Percentiles rank a stretch among this genome's conserved stretches.
These are phyloP conservation scores for Ailanthus altissimus DNA, from an alignment of 345 rosid species.

Conservation along the genomic window DNA sequence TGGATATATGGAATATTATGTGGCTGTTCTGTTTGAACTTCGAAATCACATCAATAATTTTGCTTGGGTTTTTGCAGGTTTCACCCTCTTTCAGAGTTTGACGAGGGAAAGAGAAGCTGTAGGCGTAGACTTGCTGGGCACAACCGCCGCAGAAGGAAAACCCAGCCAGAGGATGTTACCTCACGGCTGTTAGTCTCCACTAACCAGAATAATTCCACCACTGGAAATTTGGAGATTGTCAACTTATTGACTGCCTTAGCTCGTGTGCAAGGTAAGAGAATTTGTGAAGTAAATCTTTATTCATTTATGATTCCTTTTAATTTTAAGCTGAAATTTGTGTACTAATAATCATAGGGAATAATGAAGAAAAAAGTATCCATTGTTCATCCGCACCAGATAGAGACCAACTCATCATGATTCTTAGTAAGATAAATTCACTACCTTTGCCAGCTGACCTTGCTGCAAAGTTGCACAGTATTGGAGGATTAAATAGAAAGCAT, in stretches of 20 bases:
- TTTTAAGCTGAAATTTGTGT: conserved; percentile 20
- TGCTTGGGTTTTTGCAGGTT: conserved; percentile 45
- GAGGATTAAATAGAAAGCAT: conserved; percentile 46
- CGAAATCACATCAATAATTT: neutral
- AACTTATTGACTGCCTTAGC: conserved; percentile 68
- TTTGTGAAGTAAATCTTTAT: conserved; percentile 4
- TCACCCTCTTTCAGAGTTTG: conserved; percentile 80
- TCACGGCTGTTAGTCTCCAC: conserved; percentile 53
- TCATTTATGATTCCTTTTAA: neutral
- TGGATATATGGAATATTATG: neutral
- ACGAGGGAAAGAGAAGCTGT: conserved; percentile 88
- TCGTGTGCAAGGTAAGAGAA: conserved; percentile 62
- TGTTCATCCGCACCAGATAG: conserved; percentile 49
- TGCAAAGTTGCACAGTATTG: conserved; percentile 56
- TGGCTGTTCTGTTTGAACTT: neutral
- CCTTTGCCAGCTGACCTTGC: conserved; percentile 74
- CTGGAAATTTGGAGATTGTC: conserved; percentile 59
- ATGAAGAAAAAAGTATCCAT: conserved; percentile 41
- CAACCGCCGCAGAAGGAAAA: conserved; percentile 74
- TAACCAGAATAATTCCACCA: conserved; percentile 35
- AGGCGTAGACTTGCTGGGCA: conserved; percentile 89
- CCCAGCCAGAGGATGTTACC: conserved; percentile 71
- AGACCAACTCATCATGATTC: conserved; percentile 76
- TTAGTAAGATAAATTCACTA: conserved; percentile 77
- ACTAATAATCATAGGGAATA: conserved; percentile 48